phyloP scores from a whole-genome alignment of 768 basidiomycete species.

The Boletellus sp. region DNA sequence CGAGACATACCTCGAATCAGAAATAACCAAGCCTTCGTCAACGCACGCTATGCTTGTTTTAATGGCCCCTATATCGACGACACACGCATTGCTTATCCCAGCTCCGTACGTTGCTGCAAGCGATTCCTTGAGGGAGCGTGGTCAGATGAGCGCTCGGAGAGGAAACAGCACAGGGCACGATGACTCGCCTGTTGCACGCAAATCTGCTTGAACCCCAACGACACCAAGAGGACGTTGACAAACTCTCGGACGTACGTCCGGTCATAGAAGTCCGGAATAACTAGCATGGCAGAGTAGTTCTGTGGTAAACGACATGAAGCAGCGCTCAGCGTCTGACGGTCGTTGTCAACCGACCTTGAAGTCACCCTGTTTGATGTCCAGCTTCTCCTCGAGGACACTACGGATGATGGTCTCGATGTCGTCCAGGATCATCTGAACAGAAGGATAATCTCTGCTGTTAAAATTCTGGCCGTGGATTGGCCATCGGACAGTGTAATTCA shows the following conservation, averaged over 20 bases:
- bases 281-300: conserved; percentile 84
- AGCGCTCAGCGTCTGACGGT: not conserved
- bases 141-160: not conserved
- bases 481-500: conserved; percentile 75
- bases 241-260: conserved; percentile 78
- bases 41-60: conserved; percentile 87
- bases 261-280: conserved; percentile 92
- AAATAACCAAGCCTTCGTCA: conserved; percentile 85
- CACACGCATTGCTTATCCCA: conserved; percentile 91
- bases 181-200: conserved; percentile 78
- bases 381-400: conserved; percentile 54
- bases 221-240: conserved; percentile 63
- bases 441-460: conserved; percentile 76
- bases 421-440: conserved; percentile 63
- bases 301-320: conserved; percentile 29
- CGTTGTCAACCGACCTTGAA: conserved; percentile 50
- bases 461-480: conserved; percentile 81
- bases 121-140: conserved; percentile 59
- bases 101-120: conserved; percentile 93
- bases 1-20: conserved; percentile 73
- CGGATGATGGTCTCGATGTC: conserved; percentile 75
- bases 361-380: conserved; percentile 50
- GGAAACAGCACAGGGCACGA: not conserved
- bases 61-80: conserved; percentile 89
- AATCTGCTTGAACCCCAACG: conserved; percentile 90